Base-by-base conservation (phyloP, 306 rosid species). In the Lotus japonicus region DNA sequence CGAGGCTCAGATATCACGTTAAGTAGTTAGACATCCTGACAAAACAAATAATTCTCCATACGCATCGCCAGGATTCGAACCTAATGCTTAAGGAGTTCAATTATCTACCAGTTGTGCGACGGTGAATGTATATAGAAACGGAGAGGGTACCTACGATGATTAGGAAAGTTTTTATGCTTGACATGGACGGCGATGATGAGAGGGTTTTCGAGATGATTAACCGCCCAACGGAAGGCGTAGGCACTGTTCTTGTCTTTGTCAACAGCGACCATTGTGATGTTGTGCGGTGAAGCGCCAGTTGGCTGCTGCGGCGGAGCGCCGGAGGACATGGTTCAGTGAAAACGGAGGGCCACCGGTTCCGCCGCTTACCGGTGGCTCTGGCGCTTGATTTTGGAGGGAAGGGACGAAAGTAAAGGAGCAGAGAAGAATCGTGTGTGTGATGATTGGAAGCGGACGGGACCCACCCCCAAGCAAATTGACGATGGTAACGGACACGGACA, bases 171-270 rank as follows among this genome's bases (percentile, higher is more conserved):
- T 85, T 87, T 86, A 71, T 74, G 77, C 52, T 76, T 71, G 19
- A 94, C 96, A 48, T 95, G 97, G 69, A 85, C 79, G 4, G 88
- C 85, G 21, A 85, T 57, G 58, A 95, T 43, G 59, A 69, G 11
- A 2, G 96, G 88, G 41, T 79, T 79, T 17, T 74, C 76, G 5
- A 88, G 90, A 78, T 88, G 89, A 70, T 83, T 89, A 28, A 95
- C 66, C 6, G 96, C 99, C 97, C 96, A 90, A 1, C 90, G 88
- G 50, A 88, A 85, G 4, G 97, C 89, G 2, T 83, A 52, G 0
- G 68, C 70, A 66, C 95, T 95, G 82, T 83, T 88, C 84, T 95
- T 95, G 80, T 86, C 92, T 79, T 75, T 87, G 70, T 95, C 96
- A 3, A 95, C 75, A 12, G 99, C 97, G 48, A 90, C 99, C 64